Evolutionary conservation across 2,329 filamentous ascomycete species (phyloP), one percentile per base, ranked within the genome.

Genomic region (Diaporthe amygdali): DNA sequence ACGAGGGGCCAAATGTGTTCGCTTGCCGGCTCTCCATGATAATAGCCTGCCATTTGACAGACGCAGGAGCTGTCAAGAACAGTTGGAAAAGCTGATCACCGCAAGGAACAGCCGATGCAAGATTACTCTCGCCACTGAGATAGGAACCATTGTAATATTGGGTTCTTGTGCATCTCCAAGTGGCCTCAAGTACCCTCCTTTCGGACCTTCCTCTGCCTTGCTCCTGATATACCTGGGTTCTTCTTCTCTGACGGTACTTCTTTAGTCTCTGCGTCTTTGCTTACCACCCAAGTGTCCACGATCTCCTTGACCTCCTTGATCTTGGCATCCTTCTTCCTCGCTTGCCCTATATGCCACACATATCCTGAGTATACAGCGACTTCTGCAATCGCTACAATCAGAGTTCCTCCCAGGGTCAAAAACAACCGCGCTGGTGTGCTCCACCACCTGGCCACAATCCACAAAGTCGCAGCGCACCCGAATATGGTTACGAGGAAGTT

Each of bases 401-500:
- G 82, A 72, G 91, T 91, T 1, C 93, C 92, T 8, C 88, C 89
- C 83, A 96, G 86, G 39, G 92, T 92, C 63, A 95, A 80, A 47
- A 93, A 92, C 72, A 96, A 78, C 32, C 94, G 84, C 52, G 90
- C 87, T 0, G 93, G 90, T 1, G 92, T 88, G 73, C 87, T 91
- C 93, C 93, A 96, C 87, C 93, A 93, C 64, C 91, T 86, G 1
- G 92, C 92, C 20, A 88, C 88, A n/a, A 95, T 86, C 94, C 93
- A 96, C 41, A 96, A 87, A 9, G 93, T 93, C 2, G 88, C 90
- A 3, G 91, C 92, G 64, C 93, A 93, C 54, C 95, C 94, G 3
- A 96, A 84, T 67, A 98, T 93, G 66, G 94, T 97, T 67, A 97
- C 86, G 47, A 98, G 83, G 64, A 98, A 94, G 80, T 98, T 99